A percentile compares a stretch with the other conserved stretches of the same genome.
Evolutionary conservation across 257 asterid species (phyloP).

Genomic region (Henckelia pumila): DNA sequence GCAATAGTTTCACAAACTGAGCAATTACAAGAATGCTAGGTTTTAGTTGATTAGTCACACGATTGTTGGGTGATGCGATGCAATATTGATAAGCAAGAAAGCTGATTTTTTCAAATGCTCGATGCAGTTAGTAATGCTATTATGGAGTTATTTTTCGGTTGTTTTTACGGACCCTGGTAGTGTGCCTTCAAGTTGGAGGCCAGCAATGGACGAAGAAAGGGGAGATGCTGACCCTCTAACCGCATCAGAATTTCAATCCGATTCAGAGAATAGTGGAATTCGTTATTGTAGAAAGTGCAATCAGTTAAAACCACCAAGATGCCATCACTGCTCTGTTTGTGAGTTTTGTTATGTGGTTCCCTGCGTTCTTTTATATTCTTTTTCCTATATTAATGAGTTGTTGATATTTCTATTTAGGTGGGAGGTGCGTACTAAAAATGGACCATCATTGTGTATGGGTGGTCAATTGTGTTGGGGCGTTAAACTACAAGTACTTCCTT

Average conservation of each 20-base stretch:
- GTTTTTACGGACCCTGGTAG: constrained; percentile 66
- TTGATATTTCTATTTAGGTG: constrained; percentile 41
- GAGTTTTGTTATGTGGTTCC: constrained; percentile 34
- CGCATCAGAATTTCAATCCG: constrained; percentile 38
- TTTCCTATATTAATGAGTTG: constrained; percentile 25
- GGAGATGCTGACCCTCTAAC: constrained; percentile 56
- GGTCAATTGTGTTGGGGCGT: constrained; percentile 69
- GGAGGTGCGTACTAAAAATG: constrained; percentile 66
- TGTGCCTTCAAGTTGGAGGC: constrained; percentile 65
- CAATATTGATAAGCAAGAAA: neutral
- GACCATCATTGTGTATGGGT: constrained; percentile 81
- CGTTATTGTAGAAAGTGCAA: constrained; percentile 68
- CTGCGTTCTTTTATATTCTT: constrained; percentile 5
- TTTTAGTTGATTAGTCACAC: neutral
- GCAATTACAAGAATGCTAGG: neutral
- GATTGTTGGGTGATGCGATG: constrained; percentile 5
- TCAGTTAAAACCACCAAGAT: constrained; percentile 59
- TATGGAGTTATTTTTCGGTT: constrained; percentile 73
- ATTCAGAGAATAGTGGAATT: constrained; percentile 34
- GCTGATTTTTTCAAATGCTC: constrained; percentile 2
- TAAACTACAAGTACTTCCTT: constrained; percentile 66
- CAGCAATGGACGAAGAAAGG: constrained; percentile 55
- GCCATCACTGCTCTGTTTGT: constrained; percentile 77
- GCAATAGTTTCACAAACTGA: constrained; percentile 1
- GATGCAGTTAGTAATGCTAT: constrained; percentile 61